Conservation (phyloP, 2,329 filamentous ascomycete species). For the Cladosporium velox region DNA sequence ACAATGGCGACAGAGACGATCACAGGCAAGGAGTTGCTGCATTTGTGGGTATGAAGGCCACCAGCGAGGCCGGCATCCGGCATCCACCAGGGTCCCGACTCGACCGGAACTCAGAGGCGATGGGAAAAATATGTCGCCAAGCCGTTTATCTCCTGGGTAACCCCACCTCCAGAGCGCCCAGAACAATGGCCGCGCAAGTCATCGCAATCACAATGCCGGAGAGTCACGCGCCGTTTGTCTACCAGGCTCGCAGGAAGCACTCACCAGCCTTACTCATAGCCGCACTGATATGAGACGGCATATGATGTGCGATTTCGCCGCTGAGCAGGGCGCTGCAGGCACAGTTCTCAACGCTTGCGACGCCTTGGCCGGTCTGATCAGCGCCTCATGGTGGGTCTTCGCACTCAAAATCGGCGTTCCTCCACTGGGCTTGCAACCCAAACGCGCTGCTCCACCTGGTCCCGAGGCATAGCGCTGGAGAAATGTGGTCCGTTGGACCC, state of each 20-base stretch:
- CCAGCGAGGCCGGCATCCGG: slow-evolving; percentile 1
- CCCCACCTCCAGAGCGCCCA: slow-evolving; percentile 1
- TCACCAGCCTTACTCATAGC: slow-evolving; percentile 8
- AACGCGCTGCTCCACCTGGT: slow-evolving; percentile 14
- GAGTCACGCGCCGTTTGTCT: not conserved
- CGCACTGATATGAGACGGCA: slow-evolving; percentile 12
- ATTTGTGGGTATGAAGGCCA: slow-evolving; percentile 2
- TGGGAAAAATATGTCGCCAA: slow-evolving; percentile 11
- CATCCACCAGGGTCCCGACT: not conserved
- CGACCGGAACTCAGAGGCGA: slow-evolving; percentile 2
- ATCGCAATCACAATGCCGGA: not conserved
- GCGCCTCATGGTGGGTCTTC: slow-evolving; percentile 11
- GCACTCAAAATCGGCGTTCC: slow-evolving; percentile 14
- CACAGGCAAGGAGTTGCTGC: not conserved
- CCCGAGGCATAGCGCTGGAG: slow-evolving; percentile 21
- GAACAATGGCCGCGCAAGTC: slow-evolving; percentile 4
- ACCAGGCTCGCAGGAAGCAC: not conserved
- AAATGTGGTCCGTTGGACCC: slow-evolving; percentile 20
- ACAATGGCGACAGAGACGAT: slow-evolving; percentile 9
- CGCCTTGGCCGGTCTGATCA: slow-evolving; percentile 19
- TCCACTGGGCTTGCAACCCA: slow-evolving; percentile 21
- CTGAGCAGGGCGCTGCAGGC: slow-evolving; percentile 5
- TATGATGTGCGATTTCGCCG: slow-evolving; percentile 6
- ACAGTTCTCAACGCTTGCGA: slow-evolving; percentile 18
- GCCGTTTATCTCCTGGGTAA: not conserved